Evolutionary conservation across 768 basidiomycete genomes (phyloP).

Genomic region (Lanmaoa pseudosensibilis): DNA sequence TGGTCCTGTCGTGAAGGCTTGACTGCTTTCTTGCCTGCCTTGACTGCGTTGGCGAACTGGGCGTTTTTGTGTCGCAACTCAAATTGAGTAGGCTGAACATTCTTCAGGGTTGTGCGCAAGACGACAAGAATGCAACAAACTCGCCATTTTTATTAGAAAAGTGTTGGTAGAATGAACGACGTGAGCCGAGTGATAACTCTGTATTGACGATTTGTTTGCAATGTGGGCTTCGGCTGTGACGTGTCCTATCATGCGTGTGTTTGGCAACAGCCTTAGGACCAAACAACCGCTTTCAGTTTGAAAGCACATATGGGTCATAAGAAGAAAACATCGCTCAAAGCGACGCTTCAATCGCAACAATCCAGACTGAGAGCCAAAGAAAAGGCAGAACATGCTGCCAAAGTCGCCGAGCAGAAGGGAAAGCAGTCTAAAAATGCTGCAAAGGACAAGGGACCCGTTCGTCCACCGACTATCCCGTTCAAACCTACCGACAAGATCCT

Average conservation of each 20-base stretch:
- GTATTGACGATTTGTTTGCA: background rate
- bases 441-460: slow-evolving; percentile 39
- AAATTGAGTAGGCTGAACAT: slow-evolving; percentile 70
- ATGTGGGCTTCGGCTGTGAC: slow-evolving; percentile 8
- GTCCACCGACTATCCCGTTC: slow-evolving; percentile 63
- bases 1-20: slow-evolving; percentile 72
- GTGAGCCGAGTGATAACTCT: slow-evolving; percentile 7
- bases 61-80: slow-evolving; percentile 79
- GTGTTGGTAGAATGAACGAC: slow-evolving; percentile 31
- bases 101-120: background rate
- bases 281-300: slow-evolving; percentile 30
- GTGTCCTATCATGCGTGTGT: slow-evolving; percentile 23
- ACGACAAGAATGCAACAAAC: background rate
- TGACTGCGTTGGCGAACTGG: slow-evolving; percentile 74
- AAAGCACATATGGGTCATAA: slow-evolving; percentile 37
- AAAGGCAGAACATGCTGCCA: slow-evolving; percentile 53
- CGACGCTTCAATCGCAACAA: slow-evolving; percentile 69
- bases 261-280: slow-evolving; percentile 30
- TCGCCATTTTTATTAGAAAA: slow-evolving; percentile 31
- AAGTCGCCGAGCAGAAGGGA: slow-evolving; percentile 42
- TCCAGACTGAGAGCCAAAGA: slow-evolving; percentile 61
- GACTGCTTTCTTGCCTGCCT: slow-evolving; percentile 72
- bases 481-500: slow-evolving; percentile 62
- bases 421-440: slow-evolving; percentile 31
- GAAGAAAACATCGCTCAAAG: slow-evolving; percentile 61